These are phyloP conservation scores for Mycosphaerella sp. DNA, from an alignment of 2,329 filamentous ascomycete species.

Conservation along the genomic window DNA sequence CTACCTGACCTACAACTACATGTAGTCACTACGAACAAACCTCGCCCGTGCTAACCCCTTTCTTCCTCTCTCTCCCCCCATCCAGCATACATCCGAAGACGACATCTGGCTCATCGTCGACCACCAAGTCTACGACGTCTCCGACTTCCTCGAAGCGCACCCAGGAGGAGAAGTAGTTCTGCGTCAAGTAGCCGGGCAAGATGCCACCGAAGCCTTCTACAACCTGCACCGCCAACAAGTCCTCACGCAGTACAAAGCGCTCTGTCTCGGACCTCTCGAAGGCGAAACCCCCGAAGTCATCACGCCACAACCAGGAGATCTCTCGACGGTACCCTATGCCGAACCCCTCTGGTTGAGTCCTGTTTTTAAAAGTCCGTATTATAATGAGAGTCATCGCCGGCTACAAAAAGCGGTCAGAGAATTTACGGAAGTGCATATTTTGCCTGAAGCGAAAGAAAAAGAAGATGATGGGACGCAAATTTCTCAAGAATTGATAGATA, in stretches of 20 bases:
- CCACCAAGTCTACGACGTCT: constrained; percentile 78
- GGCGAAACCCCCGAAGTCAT: constrained; percentile 71
- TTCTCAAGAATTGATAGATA: constrained; percentile 63
- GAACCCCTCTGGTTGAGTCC: constrained; percentile 78
- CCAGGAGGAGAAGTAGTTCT: constrained; percentile 76
- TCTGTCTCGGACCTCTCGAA: constrained; percentile 68
- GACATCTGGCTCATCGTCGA: constrained; percentile 81
- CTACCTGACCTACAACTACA: no score
- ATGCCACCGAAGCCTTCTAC: constrained; percentile 80
- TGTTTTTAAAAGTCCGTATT: constrained; percentile 73
- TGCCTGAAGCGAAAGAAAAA: constrained; percentile 67
- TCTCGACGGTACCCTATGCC: constrained; percentile 73
- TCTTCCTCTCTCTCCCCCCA: neutral
- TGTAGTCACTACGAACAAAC: no score
- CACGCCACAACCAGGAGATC: constrained; percentile 60
- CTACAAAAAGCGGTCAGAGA: constrained; percentile 63
- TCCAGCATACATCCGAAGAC: constrained; percentile 63
- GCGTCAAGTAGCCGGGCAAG: constrained; percentile 70
- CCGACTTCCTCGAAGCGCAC: constrained; percentile 78
- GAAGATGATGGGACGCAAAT: constrained; percentile 69
- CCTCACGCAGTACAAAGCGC: constrained; percentile 67
- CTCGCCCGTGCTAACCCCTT: constrained; percentile 3
- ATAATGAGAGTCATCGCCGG: constrained; percentile 63
- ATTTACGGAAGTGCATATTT: constrained; percentile 66
- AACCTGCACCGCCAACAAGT: constrained; percentile 89